Evolutionary conservation across 176 grass and related monocot genomes (phyloP), one percentile per base, ranked within the genome.

Genomic region (sorghum (Sorghum bicolor)): DNA sequence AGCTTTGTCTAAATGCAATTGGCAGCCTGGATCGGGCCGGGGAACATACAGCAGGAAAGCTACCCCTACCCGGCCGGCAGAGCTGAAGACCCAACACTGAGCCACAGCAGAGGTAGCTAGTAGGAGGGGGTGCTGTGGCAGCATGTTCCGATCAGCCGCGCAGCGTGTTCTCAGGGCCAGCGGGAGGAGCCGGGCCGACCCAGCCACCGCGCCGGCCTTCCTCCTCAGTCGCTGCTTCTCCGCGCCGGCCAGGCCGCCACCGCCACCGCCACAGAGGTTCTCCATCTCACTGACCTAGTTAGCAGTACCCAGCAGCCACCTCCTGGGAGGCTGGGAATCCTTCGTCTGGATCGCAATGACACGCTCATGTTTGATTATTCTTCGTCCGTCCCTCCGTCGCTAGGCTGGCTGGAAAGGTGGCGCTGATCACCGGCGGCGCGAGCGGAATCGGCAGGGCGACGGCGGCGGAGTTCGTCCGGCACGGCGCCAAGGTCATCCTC

Each of bases 381-480:
- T 24, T 24, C 8, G 20, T 57, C 52, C 52, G 50, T 19, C 16
- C 3, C 14, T 66, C 2, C 64, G 13, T 55, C 52, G 7, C 53
- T 57, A 72, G 69, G 69, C 69, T 72, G n/a, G n/a, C 38, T 4
- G 69, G 39, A 0, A 72, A 44, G n/a, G 69, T 72, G 14, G 70
- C 70, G 6, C 25, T 73, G 14, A 73, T 73, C 70, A 73, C 41
- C 70, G 70, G 70, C 14, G 39, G 25, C 41, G 70, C 70, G 25
- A 73, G 70, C 70, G 70, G 70, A 14, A 73, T 72, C 38, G 69
- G 69, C 69, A 44, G 7, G 13, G 69, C 69, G 39, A 73, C 70
- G 70, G 70, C 70, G 0, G 25, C 70, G 7, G 70, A 73, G 39
- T 73, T 73, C 41, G 15, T 73, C 14, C 25, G 70, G 70, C 45